These are phyloP conservation scores for Penicillium sp. DNA, from an alignment of 2,329 filamentous ascomycete species.

Conservation along the genomic window DNA sequence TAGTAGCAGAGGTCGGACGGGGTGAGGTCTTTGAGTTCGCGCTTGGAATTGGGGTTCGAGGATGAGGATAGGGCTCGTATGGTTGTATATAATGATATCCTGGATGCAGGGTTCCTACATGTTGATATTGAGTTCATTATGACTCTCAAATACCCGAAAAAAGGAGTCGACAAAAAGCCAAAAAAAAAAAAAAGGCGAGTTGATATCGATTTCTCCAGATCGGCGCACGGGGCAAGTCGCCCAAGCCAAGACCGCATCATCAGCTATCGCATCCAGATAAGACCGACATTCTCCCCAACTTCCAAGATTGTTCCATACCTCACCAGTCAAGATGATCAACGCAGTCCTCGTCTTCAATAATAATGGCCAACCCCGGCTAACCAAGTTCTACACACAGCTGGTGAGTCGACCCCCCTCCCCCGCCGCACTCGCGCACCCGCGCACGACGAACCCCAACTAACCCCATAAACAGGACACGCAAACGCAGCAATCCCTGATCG, in stretches of 20 bases:
- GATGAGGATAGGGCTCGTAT: conserved; percentile 5
- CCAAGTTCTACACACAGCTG: conserved; percentile 98
- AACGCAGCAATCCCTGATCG: conserved; percentile 94
- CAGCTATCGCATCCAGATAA: conserved; percentile 15
- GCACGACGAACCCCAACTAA: conserved; percentile 9
- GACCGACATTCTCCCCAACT: background rate
- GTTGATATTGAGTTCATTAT: conserved; percentile 9
- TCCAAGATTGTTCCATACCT: background rate
- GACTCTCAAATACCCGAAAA: background rate
- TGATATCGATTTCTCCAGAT: conserved; percentile 21
- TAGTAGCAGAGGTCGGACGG: conserved; percentile 45
- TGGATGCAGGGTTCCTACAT: conserved; percentile 5
- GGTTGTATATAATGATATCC: conserved; percentile 16
- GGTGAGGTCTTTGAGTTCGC: conserved; percentile 32
- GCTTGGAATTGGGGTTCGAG: conserved; percentile 26
- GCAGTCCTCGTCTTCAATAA: conserved; percentile 99
- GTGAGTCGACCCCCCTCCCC: conserved; percentile 49
- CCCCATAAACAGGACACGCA: conserved; percentile 72
- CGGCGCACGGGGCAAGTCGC: conserved; percentile 21
- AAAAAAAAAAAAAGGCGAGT: background rate
- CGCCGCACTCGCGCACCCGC: background rate
- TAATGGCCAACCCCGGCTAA: conserved; percentile 91
- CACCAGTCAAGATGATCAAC: conserved; percentile 75
- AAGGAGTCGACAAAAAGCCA: background rate
- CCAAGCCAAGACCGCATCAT: conserved; percentile 12